A percentile compares a stretch with the other conserved stretches of the same genome.
Evolutionary conservation across 2,329 filamentous ascomycete genomes (phyloP).

Genomic region (Fusarium palustre): DNA sequence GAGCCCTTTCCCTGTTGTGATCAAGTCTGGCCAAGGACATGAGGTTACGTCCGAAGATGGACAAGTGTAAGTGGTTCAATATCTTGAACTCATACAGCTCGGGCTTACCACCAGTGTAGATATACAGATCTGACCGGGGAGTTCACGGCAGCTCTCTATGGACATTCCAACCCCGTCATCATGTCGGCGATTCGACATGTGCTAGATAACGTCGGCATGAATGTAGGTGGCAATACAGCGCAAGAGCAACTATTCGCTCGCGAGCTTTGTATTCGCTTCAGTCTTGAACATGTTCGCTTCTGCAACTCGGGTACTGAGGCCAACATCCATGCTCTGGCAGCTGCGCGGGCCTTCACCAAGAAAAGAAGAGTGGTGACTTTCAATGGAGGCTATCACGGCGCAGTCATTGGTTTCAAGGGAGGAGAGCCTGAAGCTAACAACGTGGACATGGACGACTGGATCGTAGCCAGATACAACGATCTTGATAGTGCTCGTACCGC

Average conservation of each 20-base stretch:
- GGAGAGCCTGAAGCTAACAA: constrained; percentile 56
- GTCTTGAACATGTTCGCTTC: constrained; percentile 68
- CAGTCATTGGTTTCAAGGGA: constrained; percentile 52
- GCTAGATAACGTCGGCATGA: constrained; percentile 62
- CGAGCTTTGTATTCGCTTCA: constrained; percentile 66
- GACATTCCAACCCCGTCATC: constrained; percentile 71
- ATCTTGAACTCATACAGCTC: rapidly evolving
- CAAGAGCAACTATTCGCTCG: constrained; percentile 65
- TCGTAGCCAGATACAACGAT: constrained; percentile 73
- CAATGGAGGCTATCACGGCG: constrained; percentile 57
- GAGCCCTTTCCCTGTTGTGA: constrained; percentile 58
- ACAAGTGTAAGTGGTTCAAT: constrained; percentile 45
- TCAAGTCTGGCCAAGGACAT: constrained; percentile 53
- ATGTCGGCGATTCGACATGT: constrained; percentile 59
- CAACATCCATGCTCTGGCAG: constrained; percentile 69
- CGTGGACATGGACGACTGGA: constrained; percentile 65
- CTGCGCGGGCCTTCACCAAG: constrained; percentile 60
- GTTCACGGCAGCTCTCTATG: constrained; percentile 73
- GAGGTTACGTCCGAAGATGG: constrained; percentile 57
- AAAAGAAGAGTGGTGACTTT: constrained; percentile 64
- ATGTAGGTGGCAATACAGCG: constrained; percentile 63
- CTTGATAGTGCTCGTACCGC: constrained; percentile 57
- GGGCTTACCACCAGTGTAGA: constrained; percentile 37
- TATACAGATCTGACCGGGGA: constrained; percentile 73
- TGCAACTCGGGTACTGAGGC: constrained; percentile 75